A percentile compares a stretch with the other conserved stretches of the same genome.
phyloP scores from a whole-genome alignment of 352 stramenopile genomes.

The Globisporangium takayamanum region DNA sequence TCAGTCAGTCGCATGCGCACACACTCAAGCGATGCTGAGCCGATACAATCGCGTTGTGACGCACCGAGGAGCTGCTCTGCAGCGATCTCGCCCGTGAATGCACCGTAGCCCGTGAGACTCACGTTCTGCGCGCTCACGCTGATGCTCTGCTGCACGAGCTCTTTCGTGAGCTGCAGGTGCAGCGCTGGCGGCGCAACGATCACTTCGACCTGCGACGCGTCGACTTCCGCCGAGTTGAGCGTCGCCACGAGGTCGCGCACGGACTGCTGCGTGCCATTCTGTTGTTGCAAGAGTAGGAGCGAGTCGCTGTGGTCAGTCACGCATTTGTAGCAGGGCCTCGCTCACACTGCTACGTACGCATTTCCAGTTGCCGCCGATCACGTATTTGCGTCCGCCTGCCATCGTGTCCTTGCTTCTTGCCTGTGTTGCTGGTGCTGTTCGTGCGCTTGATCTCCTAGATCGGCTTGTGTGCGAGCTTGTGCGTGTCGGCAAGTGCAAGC shows the following conservation, averaged over 20 bases:
- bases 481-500: not conserved
- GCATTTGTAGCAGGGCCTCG: not conserved
- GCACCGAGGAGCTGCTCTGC: slow-evolving; percentile 82
- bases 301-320: not conserved
- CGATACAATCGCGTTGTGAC: not conserved
- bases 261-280: slow-evolving; percentile 71
- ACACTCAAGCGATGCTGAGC: not conserved
- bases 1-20: not conserved
- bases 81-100: slow-evolving; percentile 91
- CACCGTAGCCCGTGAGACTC: slow-evolving; percentile 80
- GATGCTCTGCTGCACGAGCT: slow-evolving; percentile 52
- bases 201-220: slow-evolving; percentile 64
- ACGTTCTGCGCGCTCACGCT: slow-evolving; percentile 75
- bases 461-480: not conserved
- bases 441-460: not conserved
- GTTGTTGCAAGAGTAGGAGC: not conserved
- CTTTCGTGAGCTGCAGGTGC: slow-evolving; percentile 51
- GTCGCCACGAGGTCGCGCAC: slow-evolving; percentile 84
- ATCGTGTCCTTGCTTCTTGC: not conserved
- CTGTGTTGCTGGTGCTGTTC: not conserved
- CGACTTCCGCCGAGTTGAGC: slow-evolving; percentile 66
- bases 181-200: slow-evolving; percentile 73
- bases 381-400: slow-evolving; percentile 48
- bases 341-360: slow-evolving; percentile 45
- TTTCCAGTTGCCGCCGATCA: slow-evolving; percentile 96